Percentiles rank a stretch among this genome's conserved stretches.
phyloP scores from a whole-genome alignment of 192 early-diverging fungal species.

The Linnemannia elongata region DNA sequence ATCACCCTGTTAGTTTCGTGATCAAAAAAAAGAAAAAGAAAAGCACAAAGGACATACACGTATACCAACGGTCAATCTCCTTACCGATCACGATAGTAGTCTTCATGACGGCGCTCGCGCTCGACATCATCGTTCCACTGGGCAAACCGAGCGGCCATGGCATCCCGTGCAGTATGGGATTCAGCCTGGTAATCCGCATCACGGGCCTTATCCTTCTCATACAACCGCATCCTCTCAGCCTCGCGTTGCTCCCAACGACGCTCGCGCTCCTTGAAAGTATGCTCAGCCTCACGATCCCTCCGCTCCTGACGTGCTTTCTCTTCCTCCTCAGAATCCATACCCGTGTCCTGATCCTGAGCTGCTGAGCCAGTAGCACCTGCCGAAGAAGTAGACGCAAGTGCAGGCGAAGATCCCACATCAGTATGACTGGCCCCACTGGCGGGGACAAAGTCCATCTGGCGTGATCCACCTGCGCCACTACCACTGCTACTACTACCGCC shows the following conservation, averaged over 20 bases:
- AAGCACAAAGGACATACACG: neutral
- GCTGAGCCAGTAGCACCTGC: slow-evolving; percentile 56
- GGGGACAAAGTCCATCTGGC: slow-evolving; percentile 59
- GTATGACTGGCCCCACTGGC: slow-evolving; percentile 63
- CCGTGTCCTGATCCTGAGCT: slow-evolving; percentile 50
- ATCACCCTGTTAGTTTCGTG: neutral
- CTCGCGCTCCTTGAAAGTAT: slow-evolving; percentile 63
- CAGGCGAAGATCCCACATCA: slow-evolving; percentile 64
- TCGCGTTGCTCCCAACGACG: slow-evolving; percentile 76
- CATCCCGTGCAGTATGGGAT: slow-evolving; percentile 18
- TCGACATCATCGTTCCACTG: slow-evolving; percentile 85
- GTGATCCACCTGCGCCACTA: neutral
- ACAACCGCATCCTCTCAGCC: slow-evolving; percentile 51
- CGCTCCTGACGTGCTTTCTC: slow-evolving; percentile 47
- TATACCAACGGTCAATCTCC: no score
- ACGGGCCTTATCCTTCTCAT: slow-evolving; percentile 63
- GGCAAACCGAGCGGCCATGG: slow-evolving; percentile 61
- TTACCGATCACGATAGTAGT: slow-evolving; percentile 87
- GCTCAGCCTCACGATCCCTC: slow-evolving; percentile 37
- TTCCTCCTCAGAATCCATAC: slow-evolving; percentile 47
- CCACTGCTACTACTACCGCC: slow-evolving; percentile 1
- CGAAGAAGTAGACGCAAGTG: slow-evolving; percentile 58
- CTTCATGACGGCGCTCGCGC: slow-evolving; percentile 67
- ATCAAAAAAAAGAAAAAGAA: slow-evolving; percentile 1
- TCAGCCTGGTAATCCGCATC: slow-evolving; percentile 61